phyloP scores from a whole-genome alignment of 2,329 filamentous ascomycete species.

The Neonectria punicea region DNA sequence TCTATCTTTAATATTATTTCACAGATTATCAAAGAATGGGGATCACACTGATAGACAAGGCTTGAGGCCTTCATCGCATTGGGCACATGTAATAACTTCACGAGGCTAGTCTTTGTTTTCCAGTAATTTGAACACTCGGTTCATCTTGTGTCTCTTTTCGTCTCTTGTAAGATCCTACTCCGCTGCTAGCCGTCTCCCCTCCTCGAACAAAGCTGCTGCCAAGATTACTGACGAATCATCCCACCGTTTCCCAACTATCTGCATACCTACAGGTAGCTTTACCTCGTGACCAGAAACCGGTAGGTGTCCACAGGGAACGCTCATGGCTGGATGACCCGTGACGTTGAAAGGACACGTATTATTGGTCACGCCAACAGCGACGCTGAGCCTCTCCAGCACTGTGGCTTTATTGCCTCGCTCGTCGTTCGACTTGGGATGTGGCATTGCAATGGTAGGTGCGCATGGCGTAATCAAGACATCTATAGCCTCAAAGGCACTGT shows the following conservation, averaged over 20 bases:
- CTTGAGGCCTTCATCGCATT: background rate
- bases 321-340: conserved; percentile 60
- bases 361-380: conserved; percentile 56
- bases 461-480: conserved; percentile 63
- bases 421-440: conserved; percentile 40
- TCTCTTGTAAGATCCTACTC: background rate
- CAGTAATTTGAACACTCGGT: background rate
- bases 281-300: conserved; percentile 22
- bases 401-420: conserved; percentile 37
- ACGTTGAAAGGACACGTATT: conserved; percentile 61
- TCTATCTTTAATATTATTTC: background rate
- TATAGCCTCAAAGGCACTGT: conserved; percentile 54
- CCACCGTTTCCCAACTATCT: conserved; percentile 44
- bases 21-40: background rate
- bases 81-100: background rate
- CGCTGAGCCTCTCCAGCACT: conserved; percentile 53
- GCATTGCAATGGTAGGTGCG: conserved; percentile 56
- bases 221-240: conserved; percentile 36
- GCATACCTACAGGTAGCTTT: conserved; percentile 45
- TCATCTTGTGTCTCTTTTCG: background rate
- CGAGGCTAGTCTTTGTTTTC: background rate
- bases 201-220: conserved; percentile 42
- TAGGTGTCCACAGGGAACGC: conserved; percentile 52
- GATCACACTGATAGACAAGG: background rate
- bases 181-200: conserved; percentile 5